Evolutionary conservation across 345 rosid species (phyloP), one percentile per base, ranked within the genome.

Genomic region (Atalantia buxifolia): DNA sequence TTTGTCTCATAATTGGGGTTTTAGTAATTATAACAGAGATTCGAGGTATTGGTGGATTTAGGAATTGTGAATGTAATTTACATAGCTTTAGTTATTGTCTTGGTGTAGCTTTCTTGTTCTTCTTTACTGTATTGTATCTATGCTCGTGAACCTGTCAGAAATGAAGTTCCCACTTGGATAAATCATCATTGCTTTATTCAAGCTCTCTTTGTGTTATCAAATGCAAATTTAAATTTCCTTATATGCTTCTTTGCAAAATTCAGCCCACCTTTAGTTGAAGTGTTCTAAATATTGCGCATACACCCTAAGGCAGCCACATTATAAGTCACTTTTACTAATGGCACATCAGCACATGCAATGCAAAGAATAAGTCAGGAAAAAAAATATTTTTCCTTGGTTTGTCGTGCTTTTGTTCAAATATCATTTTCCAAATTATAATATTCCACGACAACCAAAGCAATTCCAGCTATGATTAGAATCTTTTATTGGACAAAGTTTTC

Each of bases 1-100:
- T 70, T 4, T 83, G 89, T 85, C 88, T 89, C 45, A 18, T 85
- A 22, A 57, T 87, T 38, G 84, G 77, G 14, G 57, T 82, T 66
- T 66, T 76, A 2, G 57, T 82, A 70, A 33, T 79, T 18, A 4
- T 78, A 31, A 71, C 66, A 40, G 85, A 87, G 86, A 77, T 85
- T 71, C 45, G 76, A 72, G 88, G 68, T 73, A 68, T 68, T 27
- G 83, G 80, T 19, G 82, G 82, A 56, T 56, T 75, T 1, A 66
- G 78, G 65, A 50, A 64, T 59, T 77, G 66, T 68, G 76, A 50
- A 62, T 80, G 83, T 67, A 78, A 67, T 67, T 78, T 28, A 0
- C 69, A 68, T 68, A 82, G 88, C 80, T 76, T 81, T 74, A 60
- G 77, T 62, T 87, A 60, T 66, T 79, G 53, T 76, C 71, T 88